phyloP scores from a whole-genome alignment of 164 flowering plant species.

The Vitis cinerea region DNA sequence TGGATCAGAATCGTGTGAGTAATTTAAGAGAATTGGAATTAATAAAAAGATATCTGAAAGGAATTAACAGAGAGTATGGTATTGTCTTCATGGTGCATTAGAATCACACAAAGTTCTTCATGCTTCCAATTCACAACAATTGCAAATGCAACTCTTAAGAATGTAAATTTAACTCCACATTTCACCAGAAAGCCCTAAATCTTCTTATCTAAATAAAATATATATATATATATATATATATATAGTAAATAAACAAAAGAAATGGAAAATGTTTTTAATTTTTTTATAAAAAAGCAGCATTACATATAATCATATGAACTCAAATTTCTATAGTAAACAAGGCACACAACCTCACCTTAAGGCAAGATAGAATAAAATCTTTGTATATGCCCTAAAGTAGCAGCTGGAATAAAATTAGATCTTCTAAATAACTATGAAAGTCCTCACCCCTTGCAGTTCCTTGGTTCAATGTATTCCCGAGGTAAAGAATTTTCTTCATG shows the following conservation, averaged over 20 bases:
- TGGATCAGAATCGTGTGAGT: too few relatives aligned
- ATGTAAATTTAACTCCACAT: too few relatives aligned
- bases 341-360: background rate
- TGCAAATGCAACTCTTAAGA: too few relatives aligned
- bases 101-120: too few relatives aligned
- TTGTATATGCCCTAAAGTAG: background rate
- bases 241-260: too few relatives aligned
- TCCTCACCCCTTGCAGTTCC: slow-evolving; percentile 95
- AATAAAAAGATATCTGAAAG: background rate
- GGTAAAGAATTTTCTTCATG: slow-evolving; percentile 75
- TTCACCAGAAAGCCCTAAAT: too few relatives aligned
- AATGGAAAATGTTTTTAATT: too few relatives aligned
- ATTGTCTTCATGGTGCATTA: too few relatives aligned
- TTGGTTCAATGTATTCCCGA: slow-evolving; percentile 89
- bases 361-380: background rate
- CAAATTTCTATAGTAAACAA: background rate
- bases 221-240: too few relatives aligned
- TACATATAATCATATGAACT: background rate
- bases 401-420: background rate
- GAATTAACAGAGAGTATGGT: too few relatives aligned
- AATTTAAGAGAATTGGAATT: background rate
- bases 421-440: background rate
- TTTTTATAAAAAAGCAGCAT: background rate
- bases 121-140: too few relatives aligned
- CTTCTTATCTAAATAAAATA: too few relatives aligned